These are phyloP conservation scores for Volvariella surrecta DNA, from an alignment of 1,284 basidiomycete genomes.

Conservation along the genomic window DNA sequence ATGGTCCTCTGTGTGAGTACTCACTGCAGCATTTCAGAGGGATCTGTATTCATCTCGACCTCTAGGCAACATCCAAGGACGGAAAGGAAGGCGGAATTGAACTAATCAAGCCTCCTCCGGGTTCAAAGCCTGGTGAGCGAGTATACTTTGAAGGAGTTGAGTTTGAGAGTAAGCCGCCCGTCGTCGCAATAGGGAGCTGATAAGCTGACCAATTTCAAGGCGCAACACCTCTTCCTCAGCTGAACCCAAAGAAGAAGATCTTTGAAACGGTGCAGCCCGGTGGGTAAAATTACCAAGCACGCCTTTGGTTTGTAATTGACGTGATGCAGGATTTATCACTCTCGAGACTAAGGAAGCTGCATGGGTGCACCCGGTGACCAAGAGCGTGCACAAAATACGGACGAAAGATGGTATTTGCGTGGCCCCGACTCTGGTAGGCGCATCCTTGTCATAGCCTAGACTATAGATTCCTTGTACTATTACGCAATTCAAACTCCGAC, in stretches of 20 bases:
- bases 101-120: conserved; percentile 81
- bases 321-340: conserved; percentile 68
- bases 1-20: conserved; percentile 86
- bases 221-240: conserved; percentile 64
- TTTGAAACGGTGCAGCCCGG: conserved; percentile 92
- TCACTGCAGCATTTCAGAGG: background rate
- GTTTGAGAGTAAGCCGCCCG: conserved; percentile 56
- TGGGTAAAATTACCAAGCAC: conserved; percentile 21
- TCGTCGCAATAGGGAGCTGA: too few species aligned
- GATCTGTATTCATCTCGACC: conserved; percentile 3
- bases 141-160: conserved; percentile 89
- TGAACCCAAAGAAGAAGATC: conserved; percentile 97
- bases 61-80: conserved; percentile 78
- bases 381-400: conserved; percentile 74
- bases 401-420: conserved; percentile 79
- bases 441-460: conserved; percentile 64
- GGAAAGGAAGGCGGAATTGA: conserved; percentile 91
- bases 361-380: conserved; percentile 85
- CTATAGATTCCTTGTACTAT: too few species aligned
- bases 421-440: conserved; percentile 79
- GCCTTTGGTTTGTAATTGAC: conserved; percentile 1
- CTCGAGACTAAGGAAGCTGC: conserved; percentile 81
- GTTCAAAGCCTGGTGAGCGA: conserved; percentile 81
- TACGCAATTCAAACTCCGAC: too few species aligned
- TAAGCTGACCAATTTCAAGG: conserved; percentile 31